phyloP scores from a whole-genome alignment of 805 yeast genomes.

The Priceomyces carsonii region DNA sequence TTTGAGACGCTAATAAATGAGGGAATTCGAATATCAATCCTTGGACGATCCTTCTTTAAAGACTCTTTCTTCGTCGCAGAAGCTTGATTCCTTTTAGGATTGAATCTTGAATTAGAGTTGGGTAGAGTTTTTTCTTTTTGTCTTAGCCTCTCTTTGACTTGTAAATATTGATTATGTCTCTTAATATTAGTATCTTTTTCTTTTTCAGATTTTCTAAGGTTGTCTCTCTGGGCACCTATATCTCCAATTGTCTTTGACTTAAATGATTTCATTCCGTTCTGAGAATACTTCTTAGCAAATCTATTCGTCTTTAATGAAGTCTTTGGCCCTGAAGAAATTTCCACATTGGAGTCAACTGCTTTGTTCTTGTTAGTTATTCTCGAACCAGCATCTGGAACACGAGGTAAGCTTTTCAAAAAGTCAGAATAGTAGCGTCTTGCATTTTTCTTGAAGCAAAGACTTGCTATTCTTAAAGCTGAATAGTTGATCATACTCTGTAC shows the following conservation, averaged over 20 bases:
- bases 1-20: conserved; percentile 78
- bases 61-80: conserved; percentile 3
- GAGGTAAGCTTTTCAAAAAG: conserved; percentile 27
- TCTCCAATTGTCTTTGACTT: neutral
- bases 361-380: neutral
- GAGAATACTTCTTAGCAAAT: conserved; percentile 29
- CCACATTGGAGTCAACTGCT: neutral
- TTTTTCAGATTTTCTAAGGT: neutral
- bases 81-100: conserved; percentile 4
- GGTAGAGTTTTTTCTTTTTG: conserved; percentile 8
- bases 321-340: neutral
- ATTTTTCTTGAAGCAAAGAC: no score
- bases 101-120: no score
- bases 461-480: no score
- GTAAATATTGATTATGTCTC: conserved; percentile 7
- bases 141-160: conserved; percentile 7
- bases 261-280: neutral
- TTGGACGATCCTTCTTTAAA: neutral
- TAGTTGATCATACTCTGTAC: no score
- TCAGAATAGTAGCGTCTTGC: conserved; percentile 10
- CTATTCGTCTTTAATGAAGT: conserved; percentile 24
- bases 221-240: neutral
- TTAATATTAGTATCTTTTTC: conserved; percentile 1
- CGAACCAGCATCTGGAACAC: conserved; percentile 26
- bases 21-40: conserved; percentile 56